Conservation (phyloP, 805 yeast species). For the Candida ortonii region DNA sequence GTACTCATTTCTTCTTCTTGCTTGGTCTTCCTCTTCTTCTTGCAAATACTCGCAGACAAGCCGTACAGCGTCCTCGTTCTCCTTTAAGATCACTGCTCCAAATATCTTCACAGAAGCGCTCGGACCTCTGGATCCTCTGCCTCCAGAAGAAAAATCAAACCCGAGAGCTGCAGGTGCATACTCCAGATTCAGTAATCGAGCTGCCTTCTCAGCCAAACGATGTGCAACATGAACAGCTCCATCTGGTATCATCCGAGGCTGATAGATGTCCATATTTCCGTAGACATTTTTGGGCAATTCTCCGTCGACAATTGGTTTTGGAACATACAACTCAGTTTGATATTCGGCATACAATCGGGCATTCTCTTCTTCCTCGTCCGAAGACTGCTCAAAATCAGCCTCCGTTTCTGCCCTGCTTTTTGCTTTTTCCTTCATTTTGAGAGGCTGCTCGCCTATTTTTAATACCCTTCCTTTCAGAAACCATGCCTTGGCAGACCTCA, state of each 20-base stretch:
- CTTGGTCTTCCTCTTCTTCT: constrained; percentile 48
- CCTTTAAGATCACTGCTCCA: constrained; percentile 73
- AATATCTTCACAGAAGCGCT: constrained; percentile 60
- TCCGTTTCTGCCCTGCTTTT: constrained; percentile 22
- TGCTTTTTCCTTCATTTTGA: constrained; percentile 41
- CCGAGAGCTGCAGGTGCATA: constrained; percentile 86
- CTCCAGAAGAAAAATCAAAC: constrained; percentile 63
- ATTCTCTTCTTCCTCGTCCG: constrained; percentile 39
- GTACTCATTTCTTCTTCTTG: constrained; percentile 41
- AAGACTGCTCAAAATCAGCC: constrained; percentile 24
- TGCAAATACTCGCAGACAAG: constrained; percentile 47
- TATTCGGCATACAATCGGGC: constrained; percentile 67
- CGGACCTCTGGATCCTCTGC: constrained; percentile 28
- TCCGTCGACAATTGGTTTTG: constrained; percentile 68
- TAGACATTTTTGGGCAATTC: constrained; percentile 69
- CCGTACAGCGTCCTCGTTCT: constrained; percentile 57
- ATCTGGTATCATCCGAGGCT: constrained; percentile 75
- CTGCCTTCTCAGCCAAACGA: constrained; percentile 64
- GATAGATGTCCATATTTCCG: constrained; percentile 82
- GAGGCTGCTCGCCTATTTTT: constrained; percentile 66
- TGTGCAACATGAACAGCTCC: constrained; percentile 65
- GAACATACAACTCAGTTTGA: constrained; percentile 70
- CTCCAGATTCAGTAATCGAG: constrained; percentile 64
- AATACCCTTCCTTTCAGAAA: constrained; percentile 74
- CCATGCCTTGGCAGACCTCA: constrained; percentile 84